Percentiles rank a stretch among this genome's conserved stretches.
phyloP scores from a whole-genome alignment of 2,329 filamentous ascomycete genomes.

The Elsinoe australis region DNA sequence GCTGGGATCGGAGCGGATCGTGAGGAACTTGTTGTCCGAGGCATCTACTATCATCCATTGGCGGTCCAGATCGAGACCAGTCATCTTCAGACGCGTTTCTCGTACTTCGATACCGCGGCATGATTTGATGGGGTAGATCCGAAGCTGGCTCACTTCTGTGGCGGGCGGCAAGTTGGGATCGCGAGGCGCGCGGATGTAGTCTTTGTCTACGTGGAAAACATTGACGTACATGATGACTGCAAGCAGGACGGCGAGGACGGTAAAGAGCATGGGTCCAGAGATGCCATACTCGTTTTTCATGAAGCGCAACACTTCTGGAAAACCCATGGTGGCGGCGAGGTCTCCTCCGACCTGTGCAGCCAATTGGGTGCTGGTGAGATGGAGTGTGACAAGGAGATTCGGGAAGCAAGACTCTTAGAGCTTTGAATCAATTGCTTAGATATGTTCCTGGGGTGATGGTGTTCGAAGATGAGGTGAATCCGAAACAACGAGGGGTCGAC shows the following conservation, averaged over 20 bases:
- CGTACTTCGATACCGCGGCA: conserved; percentile 54
- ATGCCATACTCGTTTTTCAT: conserved; percentile 15
- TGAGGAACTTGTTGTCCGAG: conserved; percentile 49
- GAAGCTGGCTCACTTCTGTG: conserved; percentile 42
- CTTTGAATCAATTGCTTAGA: no score
- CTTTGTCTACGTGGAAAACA: conserved; percentile 20
- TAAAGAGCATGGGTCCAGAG: conserved; percentile 24
- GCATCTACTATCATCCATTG: conserved; percentile 60
- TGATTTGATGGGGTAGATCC: conserved; percentile 59
- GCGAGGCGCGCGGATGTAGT: conserved; percentile 22
- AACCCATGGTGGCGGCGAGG: conserved; percentile 10
- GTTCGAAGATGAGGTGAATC: no score
- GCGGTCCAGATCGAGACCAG: conserved; percentile 55
- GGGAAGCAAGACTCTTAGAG: no score
- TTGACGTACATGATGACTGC: conserved; percentile 25
- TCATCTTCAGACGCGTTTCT: conserved; percentile 44
- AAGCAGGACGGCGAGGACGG: conserved; percentile 24
- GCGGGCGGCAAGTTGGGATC: conserved; percentile 30
- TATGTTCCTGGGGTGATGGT: no score
- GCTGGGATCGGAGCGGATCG: conserved; percentile 52
- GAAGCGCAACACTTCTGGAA: conserved; percentile 10
- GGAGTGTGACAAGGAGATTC: neutral
- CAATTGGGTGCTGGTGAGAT: neutral
- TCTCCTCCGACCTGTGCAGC: conserved; percentile 3
- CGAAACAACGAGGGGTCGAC: no score